Evolutionary conservation across 371 early-diverging fungal genomes (phyloP).

Genomic region (Circinella minor): DNA sequence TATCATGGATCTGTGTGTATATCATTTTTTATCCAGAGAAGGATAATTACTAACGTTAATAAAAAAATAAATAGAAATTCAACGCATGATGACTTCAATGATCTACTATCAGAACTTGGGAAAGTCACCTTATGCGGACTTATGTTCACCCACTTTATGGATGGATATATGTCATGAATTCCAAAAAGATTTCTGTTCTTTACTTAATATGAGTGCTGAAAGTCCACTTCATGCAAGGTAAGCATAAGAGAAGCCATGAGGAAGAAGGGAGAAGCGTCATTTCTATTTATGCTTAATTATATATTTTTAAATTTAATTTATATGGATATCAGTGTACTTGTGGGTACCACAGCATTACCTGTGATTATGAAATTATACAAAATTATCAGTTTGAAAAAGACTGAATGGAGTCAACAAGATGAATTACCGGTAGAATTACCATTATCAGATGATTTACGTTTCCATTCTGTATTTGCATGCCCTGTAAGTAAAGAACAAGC

Average conservation of each 20-base stretch:
- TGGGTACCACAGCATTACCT: slow-evolving; percentile 91
- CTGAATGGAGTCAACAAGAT: slow-evolving; percentile 90
- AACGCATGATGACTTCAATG: slow-evolving; percentile 62
- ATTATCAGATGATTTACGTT: slow-evolving; percentile 78
- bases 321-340: slow-evolving; percentile 58
- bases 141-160: slow-evolving; percentile 61
- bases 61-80: slow-evolving; percentile 65
- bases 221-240: slow-evolving; percentile 82
- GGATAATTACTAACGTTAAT: background rate
- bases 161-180: slow-evolving; percentile 75
- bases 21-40: too few species aligned
- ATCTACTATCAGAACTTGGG: slow-evolving; percentile 20
- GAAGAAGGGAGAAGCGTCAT: background rate
- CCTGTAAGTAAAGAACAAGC: slow-evolving; percentile 97
- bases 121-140: slow-evolving; percentile 72
- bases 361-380: slow-evolving; percentile 87
- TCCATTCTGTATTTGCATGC: slow-evolving; percentile 97
- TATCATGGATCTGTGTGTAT: too few species aligned
- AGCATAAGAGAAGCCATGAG: slow-evolving; percentile 2
- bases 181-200: slow-evolving; percentile 85
- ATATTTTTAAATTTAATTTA: too few species aligned
- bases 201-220: slow-evolving; percentile 78
- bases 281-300: background rate
- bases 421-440: slow-evolving; percentile 94
- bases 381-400: slow-evolving; percentile 81